These are phyloP conservation scores for Trypanosomatidae sp. DNA, from an alignment of 208 protist species.

Conservation along the genomic window DNA sequence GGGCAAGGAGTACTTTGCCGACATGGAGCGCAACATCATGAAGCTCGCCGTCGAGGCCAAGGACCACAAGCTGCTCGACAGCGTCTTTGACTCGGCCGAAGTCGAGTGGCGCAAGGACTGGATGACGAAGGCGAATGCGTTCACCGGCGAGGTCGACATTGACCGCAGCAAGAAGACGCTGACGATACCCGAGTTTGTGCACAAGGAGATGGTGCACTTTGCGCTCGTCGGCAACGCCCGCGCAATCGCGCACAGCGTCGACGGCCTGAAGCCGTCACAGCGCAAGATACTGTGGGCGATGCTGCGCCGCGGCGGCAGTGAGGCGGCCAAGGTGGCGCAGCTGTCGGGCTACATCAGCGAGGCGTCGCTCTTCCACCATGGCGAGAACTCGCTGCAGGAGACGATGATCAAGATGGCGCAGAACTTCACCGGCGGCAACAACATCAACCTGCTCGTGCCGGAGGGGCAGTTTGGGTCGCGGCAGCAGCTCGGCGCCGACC, in stretches of 20 bases:
- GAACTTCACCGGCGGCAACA: conserved; percentile 98
- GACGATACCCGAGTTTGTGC: conserved; percentile 94
- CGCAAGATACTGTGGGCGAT: conserved; percentile 98
- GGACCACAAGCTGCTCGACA: conserved; percentile 92
- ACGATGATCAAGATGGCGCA: conserved; percentile 99
- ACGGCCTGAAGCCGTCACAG: conserved; percentile 99
- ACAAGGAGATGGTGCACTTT: conserved; percentile 99
- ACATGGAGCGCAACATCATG: conserved; percentile 93
- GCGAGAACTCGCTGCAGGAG: conserved; percentile 93
- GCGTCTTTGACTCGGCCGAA: conserved; percentile 97
- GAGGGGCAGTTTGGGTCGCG: conserved; percentile 98
- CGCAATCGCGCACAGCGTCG: conserved; percentile 87
- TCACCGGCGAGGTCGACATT: conserved; percentile 77
- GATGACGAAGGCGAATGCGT: conserved; percentile 91
- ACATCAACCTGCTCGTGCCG: conserved; percentile 98
- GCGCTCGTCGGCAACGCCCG: conserved; percentile 87
- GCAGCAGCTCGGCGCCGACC: conserved; percentile 96
- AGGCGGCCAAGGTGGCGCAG: conserved; percentile 98
- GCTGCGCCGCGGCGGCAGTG: conserved; percentile 73
- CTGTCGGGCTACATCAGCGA: conserved; percentile 97
- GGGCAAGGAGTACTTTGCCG: conserved; percentile 99
- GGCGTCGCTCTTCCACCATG: conserved; percentile 98
- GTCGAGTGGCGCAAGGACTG: conserved; percentile 98
- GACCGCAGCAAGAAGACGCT: conserved; percentile 80
- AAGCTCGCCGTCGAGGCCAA: conserved; percentile 81